Conservation (phyloP, 2,329 filamentous ascomycete genomes). For the Diatrype stigma region DNA sequence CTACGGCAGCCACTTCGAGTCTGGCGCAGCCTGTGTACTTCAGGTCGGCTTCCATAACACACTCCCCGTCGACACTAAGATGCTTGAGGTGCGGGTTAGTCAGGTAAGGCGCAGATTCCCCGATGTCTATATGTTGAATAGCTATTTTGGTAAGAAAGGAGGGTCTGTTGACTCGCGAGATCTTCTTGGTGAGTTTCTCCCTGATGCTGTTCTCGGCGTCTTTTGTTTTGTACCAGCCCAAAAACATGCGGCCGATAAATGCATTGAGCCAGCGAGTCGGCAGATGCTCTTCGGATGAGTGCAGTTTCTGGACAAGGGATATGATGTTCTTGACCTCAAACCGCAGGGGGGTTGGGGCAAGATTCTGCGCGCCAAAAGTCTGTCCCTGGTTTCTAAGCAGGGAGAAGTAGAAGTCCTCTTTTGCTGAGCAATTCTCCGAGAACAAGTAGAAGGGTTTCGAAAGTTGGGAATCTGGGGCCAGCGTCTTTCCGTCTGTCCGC, state of each 20-base stretch:
- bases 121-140: slow-evolving; percentile 80
- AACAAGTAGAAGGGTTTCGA: slow-evolving; percentile 91
- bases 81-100: slow-evolving; percentile 86
- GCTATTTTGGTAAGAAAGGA: slow-evolving; percentile 81
- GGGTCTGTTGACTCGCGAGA: slow-evolving; percentile 86
- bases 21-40: slow-evolving; percentile 86
- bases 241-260: slow-evolving; percentile 79
- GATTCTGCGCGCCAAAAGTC: slow-evolving; percentile 50
- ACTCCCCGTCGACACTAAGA: slow-evolving; percentile 86
- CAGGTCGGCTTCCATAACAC: slow-evolving; percentile 80
- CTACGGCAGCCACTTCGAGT: slow-evolving; percentile 87
- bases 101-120: slow-evolving; percentile 80
- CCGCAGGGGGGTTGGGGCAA: slow-evolving; percentile 64
- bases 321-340: slow-evolving; percentile 87
- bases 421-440: slow-evolving; percentile 90
- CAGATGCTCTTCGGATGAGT: slow-evolving; percentile 85
- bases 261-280: slow-evolving; percentile 95
- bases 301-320: slow-evolving; percentile 80
- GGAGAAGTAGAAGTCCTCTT: slow-evolving; percentile 97
- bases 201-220: slow-evolving; percentile 76
- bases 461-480: slow-evolving; percentile 49
- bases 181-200: slow-evolving; percentile 92
- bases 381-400: slow-evolving; percentile 80
- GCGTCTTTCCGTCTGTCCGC: slow-evolving; percentile 50
- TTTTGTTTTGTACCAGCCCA: slow-evolving; percentile 80